These are phyloP conservation scores for Cladosporium sp. DNA, from an alignment of 2,329 filamentous ascomycete genomes.

Conservation along the genomic window DNA sequence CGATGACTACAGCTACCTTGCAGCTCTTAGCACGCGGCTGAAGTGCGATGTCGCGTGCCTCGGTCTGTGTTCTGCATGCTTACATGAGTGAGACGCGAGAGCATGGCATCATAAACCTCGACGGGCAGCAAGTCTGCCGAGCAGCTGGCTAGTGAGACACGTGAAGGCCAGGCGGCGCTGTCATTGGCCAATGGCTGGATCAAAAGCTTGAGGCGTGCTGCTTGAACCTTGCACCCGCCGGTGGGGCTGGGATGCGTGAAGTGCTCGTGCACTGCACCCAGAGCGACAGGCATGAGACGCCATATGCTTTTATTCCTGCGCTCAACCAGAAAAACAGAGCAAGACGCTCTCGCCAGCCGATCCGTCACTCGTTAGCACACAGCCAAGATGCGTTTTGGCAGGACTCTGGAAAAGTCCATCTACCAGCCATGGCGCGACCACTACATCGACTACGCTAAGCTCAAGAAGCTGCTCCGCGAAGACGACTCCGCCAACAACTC, in stretches of 20 bases:
- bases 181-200: conserved; percentile 1
- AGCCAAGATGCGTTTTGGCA: conserved; percentile 79
- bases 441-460: conserved; percentile 93
- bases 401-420: conserved; percentile 72
- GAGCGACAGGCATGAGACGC: not conserved
- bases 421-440: conserved; percentile 87
- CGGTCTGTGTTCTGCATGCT: not conserved
- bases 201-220: not conserved
- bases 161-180: not conserved
- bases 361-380: not conserved
- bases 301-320: conserved; percentile 1
- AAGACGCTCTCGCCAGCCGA: not conserved
- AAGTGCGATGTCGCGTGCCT: conserved; percentile 3
- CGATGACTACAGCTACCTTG: too few relatives aligned
- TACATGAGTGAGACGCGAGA: not conserved
- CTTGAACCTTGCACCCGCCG: not conserved
- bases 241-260: conserved; percentile 7
- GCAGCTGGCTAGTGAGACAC: not conserved
- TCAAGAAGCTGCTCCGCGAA: conserved; percentile 85
- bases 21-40: not conserved
- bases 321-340: not conserved
- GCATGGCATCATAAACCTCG: not conserved
- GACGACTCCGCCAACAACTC: conserved; percentile 50
- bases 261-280: not conserved
- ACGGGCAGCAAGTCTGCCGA: not conserved